phyloP scores from a whole-genome alignment of 495 filamentous ascomycete genomes.

The Geoglossum glabrum region DNA sequence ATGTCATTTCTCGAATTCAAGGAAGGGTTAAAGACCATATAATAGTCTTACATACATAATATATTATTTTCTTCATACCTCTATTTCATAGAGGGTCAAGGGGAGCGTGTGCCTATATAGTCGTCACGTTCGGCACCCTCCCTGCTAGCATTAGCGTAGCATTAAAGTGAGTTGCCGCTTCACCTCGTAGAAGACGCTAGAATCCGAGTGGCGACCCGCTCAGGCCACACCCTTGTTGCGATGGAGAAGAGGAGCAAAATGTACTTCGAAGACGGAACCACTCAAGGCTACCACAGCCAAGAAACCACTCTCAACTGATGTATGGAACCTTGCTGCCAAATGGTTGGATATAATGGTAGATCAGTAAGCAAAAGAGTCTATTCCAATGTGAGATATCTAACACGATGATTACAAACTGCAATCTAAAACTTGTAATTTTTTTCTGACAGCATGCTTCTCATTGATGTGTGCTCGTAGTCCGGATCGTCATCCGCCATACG shows the following conservation, averaged over 20 bases:
- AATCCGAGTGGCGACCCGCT: not conserved
- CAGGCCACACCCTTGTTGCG: not conserved
- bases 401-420: not conserved
- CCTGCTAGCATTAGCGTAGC: not conserved
- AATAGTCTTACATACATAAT: too few species aligned
- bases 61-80: slow-evolving; percentile 5
- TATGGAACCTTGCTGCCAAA: not conserved
- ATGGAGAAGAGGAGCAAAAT: too few species aligned
- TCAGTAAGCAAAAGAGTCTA: not conserved
- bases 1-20: too few species aligned
- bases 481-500: slow-evolving; percentile 3
- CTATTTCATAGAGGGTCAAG: not conserved
- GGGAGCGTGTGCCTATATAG: not conserved
- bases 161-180: too few species aligned
- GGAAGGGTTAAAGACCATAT: too few species aligned
- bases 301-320: not conserved
- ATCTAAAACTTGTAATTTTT: slow-evolving; percentile 2
- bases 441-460: not conserved
- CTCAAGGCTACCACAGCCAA: not conserved
- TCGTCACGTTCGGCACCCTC: not conserved
- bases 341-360: not conserved
- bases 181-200: too few species aligned
- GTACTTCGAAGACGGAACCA: not conserved
- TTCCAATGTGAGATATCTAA: not conserved
- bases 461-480: slow-evolving; percentile 4